Conservation (phyloP, 1,284 basidiomycete genomes). For the Ustilago sp. region DNA sequence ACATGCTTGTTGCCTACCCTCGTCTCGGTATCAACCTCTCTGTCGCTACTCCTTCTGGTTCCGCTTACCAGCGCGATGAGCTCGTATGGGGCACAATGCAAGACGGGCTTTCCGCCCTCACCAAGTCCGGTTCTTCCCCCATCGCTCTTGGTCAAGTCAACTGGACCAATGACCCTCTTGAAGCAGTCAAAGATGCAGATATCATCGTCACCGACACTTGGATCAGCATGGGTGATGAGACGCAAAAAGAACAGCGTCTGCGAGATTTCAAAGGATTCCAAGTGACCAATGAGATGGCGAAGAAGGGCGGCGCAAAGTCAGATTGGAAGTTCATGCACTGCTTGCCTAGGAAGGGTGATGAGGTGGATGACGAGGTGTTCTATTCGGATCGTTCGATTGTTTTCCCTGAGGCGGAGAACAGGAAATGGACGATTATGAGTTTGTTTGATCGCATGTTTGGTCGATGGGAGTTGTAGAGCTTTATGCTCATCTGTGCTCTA, state of each 20-base stretch:
- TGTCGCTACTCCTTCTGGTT: constrained; percentile 81
- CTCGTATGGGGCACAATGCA: constrained; percentile 75
- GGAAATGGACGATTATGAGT: constrained; percentile 70
- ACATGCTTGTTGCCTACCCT: constrained; percentile 95
- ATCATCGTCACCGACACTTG: constrained; percentile 81
- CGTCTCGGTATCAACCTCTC: constrained; percentile 88
- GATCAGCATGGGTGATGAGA: constrained; percentile 98
- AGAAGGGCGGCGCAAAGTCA: constrained; percentile 80
- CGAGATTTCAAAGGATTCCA: constrained; percentile 92
- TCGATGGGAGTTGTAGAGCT: constrained; percentile 50
- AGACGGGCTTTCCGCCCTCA: constrained; percentile 63
- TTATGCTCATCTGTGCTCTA: neutral
- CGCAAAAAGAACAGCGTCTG: constrained; percentile 88
- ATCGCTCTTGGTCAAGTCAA: constrained; percentile 73
- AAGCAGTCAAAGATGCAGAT: constrained; percentile 89
- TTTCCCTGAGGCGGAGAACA: constrained; percentile 69
- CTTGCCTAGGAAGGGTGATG: constrained; percentile 88
- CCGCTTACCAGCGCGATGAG: constrained; percentile 79
- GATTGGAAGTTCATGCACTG: constrained; percentile 98
- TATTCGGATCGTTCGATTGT: constrained; percentile 66
- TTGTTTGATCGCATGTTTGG: constrained; percentile 66
- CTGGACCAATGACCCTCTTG: constrained; percentile 82
- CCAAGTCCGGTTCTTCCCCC: constrained; percentile 68
- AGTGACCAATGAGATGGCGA: constrained; percentile 79
- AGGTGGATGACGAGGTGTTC: constrained; percentile 73